phyloP scores from a whole-genome alignment of 2,329 filamentous ascomycete genomes.

The Aschersonia sp. region DNA sequence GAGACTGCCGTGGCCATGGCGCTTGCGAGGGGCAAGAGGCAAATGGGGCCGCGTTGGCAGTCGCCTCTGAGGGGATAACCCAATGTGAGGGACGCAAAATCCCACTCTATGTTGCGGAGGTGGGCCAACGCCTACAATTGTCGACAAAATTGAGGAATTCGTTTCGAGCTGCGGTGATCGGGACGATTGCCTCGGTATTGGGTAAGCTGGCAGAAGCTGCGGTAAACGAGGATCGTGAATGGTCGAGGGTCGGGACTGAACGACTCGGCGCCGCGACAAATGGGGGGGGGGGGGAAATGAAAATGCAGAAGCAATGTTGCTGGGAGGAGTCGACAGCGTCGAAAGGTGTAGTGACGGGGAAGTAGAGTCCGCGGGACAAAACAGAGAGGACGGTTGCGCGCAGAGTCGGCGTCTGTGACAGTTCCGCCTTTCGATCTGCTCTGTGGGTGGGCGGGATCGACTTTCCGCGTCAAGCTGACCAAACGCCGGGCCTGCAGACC shows the following conservation, averaged over 20 bases:
- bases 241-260: too few relatives aligned
- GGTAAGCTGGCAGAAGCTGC: too few relatives aligned
- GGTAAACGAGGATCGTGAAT: too few relatives aligned
- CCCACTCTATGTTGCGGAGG: background rate
- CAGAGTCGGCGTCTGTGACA: conserved; percentile 3
- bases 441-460: background rate
- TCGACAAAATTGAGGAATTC: too few relatives aligned
- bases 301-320: too few relatives aligned
- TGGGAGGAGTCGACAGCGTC: too few relatives aligned
- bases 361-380: conserved; percentile 1
- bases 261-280: too few relatives aligned
- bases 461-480: background rate
- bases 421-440: conserved; percentile 2
- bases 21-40: conserved; percentile 4
- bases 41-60: conserved; percentile 5
- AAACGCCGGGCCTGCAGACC: background rate
- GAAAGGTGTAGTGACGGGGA: background rate
- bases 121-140: background rate
- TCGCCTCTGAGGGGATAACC: background rate
- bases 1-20: conserved; percentile 40
- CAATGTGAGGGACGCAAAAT: background rate
- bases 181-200: too few relatives aligned
- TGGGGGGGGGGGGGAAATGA: too few relatives aligned
- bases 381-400: background rate
- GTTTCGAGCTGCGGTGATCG: too few relatives aligned